Evolutionary conservation across 129 eudicot genomes (phyloP).

Genomic region (Chrysanthemum lavandulifolium): DNA sequence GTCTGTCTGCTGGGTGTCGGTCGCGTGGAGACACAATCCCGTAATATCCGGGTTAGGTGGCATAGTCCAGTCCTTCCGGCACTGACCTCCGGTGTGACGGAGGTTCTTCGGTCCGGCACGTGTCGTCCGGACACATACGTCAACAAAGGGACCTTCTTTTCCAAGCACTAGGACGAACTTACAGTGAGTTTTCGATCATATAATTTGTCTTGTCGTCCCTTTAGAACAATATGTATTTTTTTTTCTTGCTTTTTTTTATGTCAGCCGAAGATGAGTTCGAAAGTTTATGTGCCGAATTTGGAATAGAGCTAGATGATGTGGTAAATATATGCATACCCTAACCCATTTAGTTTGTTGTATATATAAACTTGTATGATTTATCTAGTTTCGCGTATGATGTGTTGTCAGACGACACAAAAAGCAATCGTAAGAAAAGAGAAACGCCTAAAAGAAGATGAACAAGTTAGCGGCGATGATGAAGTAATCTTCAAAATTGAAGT

Average conservation of each 20-base stretch:
- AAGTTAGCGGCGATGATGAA: constrained; percentile 62
- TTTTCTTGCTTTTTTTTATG: neutral
- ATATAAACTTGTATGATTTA: constrained; percentile 4
- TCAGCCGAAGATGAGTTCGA: constrained; percentile 76
- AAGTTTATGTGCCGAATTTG: constrained; percentile 71
- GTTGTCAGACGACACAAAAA: constrained; percentile 71
- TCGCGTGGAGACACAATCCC: too few species aligned
- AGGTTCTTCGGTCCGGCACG: too few species aligned
- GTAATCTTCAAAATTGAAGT: constrained; percentile 85
- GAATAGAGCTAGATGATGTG: constrained; percentile 95
- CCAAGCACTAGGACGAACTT: constrained; percentile 64
- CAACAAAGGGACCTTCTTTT: constrained; percentile 85
- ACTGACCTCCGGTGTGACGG: too few species aligned
- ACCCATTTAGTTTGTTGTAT: neutral
- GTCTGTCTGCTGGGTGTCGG: too few species aligned
- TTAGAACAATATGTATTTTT: too few species aligned
- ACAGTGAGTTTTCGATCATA: constrained; percentile 36
- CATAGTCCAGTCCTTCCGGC: too few species aligned
- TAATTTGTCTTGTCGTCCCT: too few species aligned
- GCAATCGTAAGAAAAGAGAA: constrained; percentile 88
- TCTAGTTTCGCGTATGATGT: neutral
- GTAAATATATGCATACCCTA: constrained; percentile 34
- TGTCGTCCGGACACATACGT: too few species aligned
- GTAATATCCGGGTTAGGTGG: too few species aligned
- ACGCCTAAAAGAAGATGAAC: constrained; percentile 74